phyloP scores from a whole-genome alignment of 106 monocot genomes.

The Acorus calamus region DNA sequence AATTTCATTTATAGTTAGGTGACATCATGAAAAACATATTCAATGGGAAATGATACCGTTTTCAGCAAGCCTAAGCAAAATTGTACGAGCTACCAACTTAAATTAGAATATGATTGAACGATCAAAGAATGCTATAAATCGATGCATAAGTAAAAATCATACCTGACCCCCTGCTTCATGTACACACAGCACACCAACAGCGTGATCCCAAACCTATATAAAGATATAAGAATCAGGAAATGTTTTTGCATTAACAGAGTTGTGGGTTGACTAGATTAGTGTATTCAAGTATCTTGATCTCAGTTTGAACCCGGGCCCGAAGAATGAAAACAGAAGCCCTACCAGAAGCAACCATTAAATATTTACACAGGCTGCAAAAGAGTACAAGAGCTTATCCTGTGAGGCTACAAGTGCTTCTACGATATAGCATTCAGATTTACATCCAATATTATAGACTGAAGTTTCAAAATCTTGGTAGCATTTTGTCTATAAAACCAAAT shows the following conservation, averaged over 20 bases:
- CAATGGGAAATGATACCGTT: too few species aligned
- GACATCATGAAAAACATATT: too few species aligned
- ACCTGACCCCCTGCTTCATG: conserved; percentile 78
- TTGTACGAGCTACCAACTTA: background rate
- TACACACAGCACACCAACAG: conserved; percentile 68
- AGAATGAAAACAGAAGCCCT: conserved; percentile 75
- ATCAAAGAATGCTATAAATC: background rate
- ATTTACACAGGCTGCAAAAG: conserved; percentile 61
- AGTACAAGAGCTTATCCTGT: background rate
- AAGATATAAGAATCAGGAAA: background rate
- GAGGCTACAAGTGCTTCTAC: too few species aligned
- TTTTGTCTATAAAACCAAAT: too few species aligned
- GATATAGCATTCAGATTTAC: too few species aligned
- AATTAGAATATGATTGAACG: too few species aligned
- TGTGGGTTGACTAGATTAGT: background rate
- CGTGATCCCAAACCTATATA: conserved; percentile 79
- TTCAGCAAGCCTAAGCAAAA: background rate
- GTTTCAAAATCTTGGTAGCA: too few species aligned
- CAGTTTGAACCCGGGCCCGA: conserved; percentile 23
- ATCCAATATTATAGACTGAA: too few species aligned
- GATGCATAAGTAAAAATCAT: conserved; percentile 1
- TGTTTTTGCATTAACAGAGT: background rate
- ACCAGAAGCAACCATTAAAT: conserved; percentile 78
- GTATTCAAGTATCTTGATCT: conserved; percentile 42
- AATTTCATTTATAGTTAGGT: too few species aligned